Conservation (phyloP, 1,139 yeast genomes). For the Geotrichum macrosporum region DNA sequence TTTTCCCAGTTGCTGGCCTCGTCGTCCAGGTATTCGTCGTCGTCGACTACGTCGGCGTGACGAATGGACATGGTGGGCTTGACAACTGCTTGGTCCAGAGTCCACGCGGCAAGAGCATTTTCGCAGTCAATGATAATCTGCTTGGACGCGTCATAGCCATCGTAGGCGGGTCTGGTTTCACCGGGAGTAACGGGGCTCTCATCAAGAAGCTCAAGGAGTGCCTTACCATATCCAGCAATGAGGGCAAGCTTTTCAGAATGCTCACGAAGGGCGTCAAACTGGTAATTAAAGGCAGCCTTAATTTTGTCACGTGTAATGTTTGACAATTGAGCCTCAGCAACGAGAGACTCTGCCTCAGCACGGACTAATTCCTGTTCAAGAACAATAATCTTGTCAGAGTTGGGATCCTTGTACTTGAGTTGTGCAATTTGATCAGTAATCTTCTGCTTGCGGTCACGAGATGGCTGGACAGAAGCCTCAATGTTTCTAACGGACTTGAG, state of each 20-base stretch:
- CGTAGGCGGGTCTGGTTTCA: constrained; percentile 97
- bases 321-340: constrained; percentile 97
- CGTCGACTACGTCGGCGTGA: constrained; percentile 18
- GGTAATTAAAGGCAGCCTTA: constrained; percentile 96
- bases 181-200: constrained; percentile 98
- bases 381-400: constrained; percentile 89
- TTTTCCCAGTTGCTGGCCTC: constrained; percentile 43
- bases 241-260: constrained; percentile 94
- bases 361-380: constrained; percentile 97
- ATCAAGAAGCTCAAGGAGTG: constrained; percentile 88
- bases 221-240: constrained; percentile 98
- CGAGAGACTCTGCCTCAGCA: constrained; percentile 98
- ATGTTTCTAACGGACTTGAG: constrained; percentile 92
- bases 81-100: constrained; percentile 90
- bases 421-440: constrained; percentile 97
- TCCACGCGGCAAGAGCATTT: constrained; percentile 94
- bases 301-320: constrained; percentile 97
- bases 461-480: constrained; percentile 96
- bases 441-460: constrained; percentile 96
- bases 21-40: constrained; percentile 18
- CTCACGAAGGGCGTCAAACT: constrained; percentile 94
- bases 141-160: constrained; percentile 96
- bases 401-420: constrained; percentile 96
- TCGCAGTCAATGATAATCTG: constrained; percentile 97
- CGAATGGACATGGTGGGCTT: constrained; percentile 83